A percentile compares a stretch with the other conserved stretches of the same genome.
Evolutionary conservation across 305 asterid genomes (phyloP).

Genomic region (Solanum aculeatissimum): DNA sequence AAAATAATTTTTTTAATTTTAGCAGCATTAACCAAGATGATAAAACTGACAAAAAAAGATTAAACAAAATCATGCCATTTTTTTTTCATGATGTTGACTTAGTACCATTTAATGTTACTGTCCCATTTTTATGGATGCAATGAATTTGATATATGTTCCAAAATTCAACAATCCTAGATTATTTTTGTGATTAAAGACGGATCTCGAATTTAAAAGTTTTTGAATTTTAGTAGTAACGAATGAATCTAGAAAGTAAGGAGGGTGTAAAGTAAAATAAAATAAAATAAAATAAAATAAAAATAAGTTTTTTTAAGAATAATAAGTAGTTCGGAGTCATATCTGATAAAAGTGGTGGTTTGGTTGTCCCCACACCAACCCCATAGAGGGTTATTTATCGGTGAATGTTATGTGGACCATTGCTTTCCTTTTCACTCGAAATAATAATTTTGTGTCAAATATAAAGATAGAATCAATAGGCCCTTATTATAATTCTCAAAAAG

Average conservation of each 20-base stretch:
- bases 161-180: background rate
- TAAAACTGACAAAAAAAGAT: background rate
- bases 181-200: background rate
- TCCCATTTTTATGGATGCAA: background rate
- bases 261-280: no score
- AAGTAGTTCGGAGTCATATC: no score
- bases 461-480: no score
- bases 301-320: no score
- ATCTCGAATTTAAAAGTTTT: background rate
- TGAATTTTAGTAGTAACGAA: background rate
- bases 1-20: background rate
- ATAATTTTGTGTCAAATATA: no score
- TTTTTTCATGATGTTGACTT: background rate
- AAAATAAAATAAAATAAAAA: no score
- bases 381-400: no score
- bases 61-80: background rate
- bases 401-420: no score
- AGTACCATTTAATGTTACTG: background rate
- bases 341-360: no score
- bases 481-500: no score
- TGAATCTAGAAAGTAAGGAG: background rate
- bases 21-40: background rate
- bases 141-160: background rate
- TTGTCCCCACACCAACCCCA: no score
- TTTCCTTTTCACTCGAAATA: no score